phyloP scores from a whole-genome alignment of 2,329 filamentous ascomycete genomes.

The Beauveria rudraprayagi region DNA sequence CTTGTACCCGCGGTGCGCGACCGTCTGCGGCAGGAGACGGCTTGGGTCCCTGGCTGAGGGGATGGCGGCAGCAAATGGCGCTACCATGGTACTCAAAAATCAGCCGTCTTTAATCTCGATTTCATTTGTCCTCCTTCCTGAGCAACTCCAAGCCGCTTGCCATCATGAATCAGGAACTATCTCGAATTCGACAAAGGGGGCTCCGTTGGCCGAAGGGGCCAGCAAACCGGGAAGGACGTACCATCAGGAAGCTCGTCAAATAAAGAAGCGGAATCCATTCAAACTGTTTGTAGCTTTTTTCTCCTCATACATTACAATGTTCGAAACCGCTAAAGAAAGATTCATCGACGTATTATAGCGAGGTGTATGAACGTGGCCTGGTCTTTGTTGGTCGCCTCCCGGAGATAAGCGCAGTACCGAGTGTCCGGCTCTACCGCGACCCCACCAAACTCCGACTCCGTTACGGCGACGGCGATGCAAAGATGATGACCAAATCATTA shows the following conservation, averaged over 20 bases:
- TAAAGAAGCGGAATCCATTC: not conserved
- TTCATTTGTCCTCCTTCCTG: no score
- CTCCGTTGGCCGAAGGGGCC: not conserved
- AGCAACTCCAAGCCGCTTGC: not conserved
- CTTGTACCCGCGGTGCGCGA: conserved; percentile 75
- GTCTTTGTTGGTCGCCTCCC: not conserved
- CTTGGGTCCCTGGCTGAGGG: conserved; percentile 20
- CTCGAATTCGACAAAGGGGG: not conserved
- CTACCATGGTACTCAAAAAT: conserved; percentile 10
- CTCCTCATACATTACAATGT: not conserved
- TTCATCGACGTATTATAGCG: not conserved
- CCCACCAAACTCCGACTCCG: not conserved
- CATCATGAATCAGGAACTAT: not conserved
- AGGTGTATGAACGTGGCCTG: not conserved
- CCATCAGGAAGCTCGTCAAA: not conserved
- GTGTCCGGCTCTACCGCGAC: not conserved
- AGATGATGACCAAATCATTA: not conserved
- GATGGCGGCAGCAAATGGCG: conserved; percentile 27
- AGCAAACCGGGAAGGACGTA: not conserved
- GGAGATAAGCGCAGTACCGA: not conserved
- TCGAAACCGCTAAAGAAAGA: not conserved
- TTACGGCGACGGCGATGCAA: not conserved
- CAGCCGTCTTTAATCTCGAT: not conserved
- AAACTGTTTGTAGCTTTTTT: not conserved
- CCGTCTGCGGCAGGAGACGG: conserved; percentile 53